These are phyloP conservation scores for Fusarium chuoi DNA, from an alignment of 2,329 filamentous ascomycete species.

Conservation along the genomic window DNA sequence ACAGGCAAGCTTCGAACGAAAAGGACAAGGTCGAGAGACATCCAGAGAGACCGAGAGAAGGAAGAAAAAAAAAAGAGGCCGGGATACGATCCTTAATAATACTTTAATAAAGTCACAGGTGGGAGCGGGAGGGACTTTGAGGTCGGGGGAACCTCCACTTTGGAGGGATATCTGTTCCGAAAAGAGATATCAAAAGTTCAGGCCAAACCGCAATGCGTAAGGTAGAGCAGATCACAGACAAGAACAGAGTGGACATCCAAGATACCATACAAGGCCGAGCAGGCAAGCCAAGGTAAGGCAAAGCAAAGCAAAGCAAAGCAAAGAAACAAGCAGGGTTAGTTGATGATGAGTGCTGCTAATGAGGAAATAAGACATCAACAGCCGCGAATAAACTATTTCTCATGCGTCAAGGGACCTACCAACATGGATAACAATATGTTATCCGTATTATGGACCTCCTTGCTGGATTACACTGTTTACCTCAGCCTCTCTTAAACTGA, in stretches of 20 bases:
- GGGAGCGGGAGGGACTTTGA: constrained; percentile 10
- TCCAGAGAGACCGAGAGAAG: neutral
- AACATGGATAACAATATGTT: neutral
- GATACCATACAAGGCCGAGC: neutral
- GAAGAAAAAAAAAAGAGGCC: neutral
- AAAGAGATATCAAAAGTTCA: constrained; percentile 22
- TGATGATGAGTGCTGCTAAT: neutral
- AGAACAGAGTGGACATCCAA: neutral
- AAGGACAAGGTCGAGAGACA: constrained; percentile 12
- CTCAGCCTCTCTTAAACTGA: neutral
- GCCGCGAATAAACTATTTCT: neutral
- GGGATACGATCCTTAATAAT: constrained; percentile 39
- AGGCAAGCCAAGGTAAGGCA: neutral
- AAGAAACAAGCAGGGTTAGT: constrained; percentile 15
- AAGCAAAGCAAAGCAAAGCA: neutral
- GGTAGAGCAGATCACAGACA: constrained; percentile 26
- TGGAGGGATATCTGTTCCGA: constrained; percentile 33
- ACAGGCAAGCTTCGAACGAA: neutral
- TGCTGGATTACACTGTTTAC: neutral
- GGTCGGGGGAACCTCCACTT: constrained; percentile 23
- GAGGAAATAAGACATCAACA: neutral
- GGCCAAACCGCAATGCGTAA: constrained; percentile 20
- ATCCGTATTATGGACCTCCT: neutral
- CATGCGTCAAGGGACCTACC: constrained; percentile 15
- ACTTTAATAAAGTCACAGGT: constrained; percentile 13